phyloP scores from a whole-genome alignment of 2,329 filamentous ascomycete species.

The Cordyceps cateniannulata region DNA sequence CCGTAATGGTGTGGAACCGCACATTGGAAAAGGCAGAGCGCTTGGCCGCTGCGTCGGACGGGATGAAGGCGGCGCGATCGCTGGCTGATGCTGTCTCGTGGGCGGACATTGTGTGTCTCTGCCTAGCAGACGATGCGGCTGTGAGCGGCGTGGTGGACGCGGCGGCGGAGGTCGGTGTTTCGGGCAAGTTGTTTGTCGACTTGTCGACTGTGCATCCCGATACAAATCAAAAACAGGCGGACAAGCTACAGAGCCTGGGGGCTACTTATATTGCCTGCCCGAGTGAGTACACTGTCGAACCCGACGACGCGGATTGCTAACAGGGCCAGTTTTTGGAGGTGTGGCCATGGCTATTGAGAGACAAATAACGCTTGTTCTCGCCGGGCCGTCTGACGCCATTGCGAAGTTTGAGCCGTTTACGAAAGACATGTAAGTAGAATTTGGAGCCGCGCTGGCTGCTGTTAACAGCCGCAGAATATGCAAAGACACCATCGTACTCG shows the following conservation, averaged over 20 bases:
- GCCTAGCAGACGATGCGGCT: slow-evolving; percentile 1
- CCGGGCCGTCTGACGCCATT: background rate
- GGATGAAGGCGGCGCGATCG: background rate
- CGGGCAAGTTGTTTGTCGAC: slow-evolving; percentile 5
- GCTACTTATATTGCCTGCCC: background rate
- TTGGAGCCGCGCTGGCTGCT: background rate
- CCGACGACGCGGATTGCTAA: background rate
- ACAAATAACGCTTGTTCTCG: slow-evolving; percentile 2
- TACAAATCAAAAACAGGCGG: background rate
- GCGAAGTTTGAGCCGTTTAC: background rate
- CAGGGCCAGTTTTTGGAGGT: background rate
- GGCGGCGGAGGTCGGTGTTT: background rate
- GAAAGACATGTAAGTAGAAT: background rate
- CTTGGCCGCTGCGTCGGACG: background rate
- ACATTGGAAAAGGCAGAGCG: background rate
- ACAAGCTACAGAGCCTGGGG: background rate
- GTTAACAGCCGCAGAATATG: background rate
- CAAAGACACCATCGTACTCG: background rate
- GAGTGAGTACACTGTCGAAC: background rate
- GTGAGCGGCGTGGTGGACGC: background rate
- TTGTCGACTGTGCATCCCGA: slow-evolving; percentile 6
- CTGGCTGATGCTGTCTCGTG: background rate
- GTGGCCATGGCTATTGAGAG: slow-evolving; percentile 1
- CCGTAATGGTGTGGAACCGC: background rate
- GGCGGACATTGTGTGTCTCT: slow-evolving; percentile 7